Conservation (phyloP, 352 stramenopile genomes). For the Paralagenidium karlingii region DNA sequence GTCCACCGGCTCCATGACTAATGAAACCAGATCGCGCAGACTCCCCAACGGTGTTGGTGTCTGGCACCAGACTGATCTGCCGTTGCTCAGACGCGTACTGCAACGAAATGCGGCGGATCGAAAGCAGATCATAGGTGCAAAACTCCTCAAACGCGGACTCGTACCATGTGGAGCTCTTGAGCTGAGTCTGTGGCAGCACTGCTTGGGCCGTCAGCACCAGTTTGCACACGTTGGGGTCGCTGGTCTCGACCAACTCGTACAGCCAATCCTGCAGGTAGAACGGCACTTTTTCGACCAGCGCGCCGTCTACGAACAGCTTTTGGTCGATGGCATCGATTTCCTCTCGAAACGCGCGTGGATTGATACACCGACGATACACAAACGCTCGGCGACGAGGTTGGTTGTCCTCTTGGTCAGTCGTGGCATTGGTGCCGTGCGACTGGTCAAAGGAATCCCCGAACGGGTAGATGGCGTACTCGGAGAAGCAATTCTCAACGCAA, state of each 20-base stretch:
- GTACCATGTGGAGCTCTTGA: conserved; percentile 4
- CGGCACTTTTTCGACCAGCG: conserved; percentile 5
- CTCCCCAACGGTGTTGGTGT: conserved; percentile 6
- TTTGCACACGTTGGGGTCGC: conserved; percentile 44
- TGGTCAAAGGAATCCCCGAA: too few species aligned
- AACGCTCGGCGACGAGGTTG: conserved; percentile 26
- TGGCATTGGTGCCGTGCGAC: too few species aligned
- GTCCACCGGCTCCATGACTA: background rate
- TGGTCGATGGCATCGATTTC: conserved; percentile 21
- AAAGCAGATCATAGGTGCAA: conserved; percentile 35
- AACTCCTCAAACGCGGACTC: conserved; percentile 47
- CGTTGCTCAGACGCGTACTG: conserved; percentile 40
- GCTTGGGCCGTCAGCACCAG: conserved; percentile 49
- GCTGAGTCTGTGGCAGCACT: conserved; percentile 22
- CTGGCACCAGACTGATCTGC: too few species aligned
- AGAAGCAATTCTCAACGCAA: too few species aligned
- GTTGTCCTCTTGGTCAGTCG: too few species aligned
- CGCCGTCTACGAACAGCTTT: conserved; percentile 8
- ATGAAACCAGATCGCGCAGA: background rate
- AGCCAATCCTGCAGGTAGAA: conserved; percentile 59
- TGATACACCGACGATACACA: conserved; percentile 64
- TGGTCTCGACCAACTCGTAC: conserved; percentile 50
- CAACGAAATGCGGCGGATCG: conserved; percentile 27
- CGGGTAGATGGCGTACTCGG: too few species aligned
- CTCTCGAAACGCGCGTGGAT: conserved; percentile 26